Evolutionary conservation across 2,329 filamentous ascomycete species (phyloP), one percentile per base, ranked within the genome.

Genomic region (Aspergillus ochraceoroseus): DNA sequence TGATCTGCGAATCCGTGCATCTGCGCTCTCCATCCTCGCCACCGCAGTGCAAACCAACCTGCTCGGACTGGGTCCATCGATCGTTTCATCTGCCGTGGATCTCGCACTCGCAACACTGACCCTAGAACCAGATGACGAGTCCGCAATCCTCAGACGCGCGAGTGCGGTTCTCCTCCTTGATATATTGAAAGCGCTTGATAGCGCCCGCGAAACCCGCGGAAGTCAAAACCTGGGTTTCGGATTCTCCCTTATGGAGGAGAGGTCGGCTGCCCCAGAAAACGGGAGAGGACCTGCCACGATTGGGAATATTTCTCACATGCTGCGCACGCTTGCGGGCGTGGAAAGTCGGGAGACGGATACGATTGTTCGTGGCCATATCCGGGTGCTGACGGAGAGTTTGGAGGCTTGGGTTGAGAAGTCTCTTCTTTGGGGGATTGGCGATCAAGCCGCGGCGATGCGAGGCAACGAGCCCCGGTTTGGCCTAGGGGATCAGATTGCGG

Each of bases 361-460:
- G 2, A 61, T 68, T 45, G 63, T 66, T 5, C 58, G 64, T 15
- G 65, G 64, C 0, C 65, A 70, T 53, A 47, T 68, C 11, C 60
- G 62, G 2, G 57, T 55, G 15, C 40, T 70, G 38, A 59, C 66
- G 18, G 66, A 69, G 51, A 69, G 59, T 34, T 42, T 69, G 22
- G 65, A 70, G 48, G 61, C 62, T 7, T 70, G 66, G 67, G 40
- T 65, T 39, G 63, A 68, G 48, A 70, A 67, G 48, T 61, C 61
- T 7, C 41, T 70, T 31, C 38, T 70, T 33, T 65, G 61, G 60
- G 65, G 62, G 0, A 63, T 68, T 38, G 57, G 58, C 6, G 45
- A 48, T 4, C n/a, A n/a, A n/a, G n/a, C n/a, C 55, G 41, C 17
- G 39, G 44, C 9, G 38, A 49, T 23, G 47, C n/a, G 25, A 26